Evolutionary conservation across 2,329 filamentous ascomycete genomes (phyloP).

Genomic region (Acarospora socialis): DNA sequence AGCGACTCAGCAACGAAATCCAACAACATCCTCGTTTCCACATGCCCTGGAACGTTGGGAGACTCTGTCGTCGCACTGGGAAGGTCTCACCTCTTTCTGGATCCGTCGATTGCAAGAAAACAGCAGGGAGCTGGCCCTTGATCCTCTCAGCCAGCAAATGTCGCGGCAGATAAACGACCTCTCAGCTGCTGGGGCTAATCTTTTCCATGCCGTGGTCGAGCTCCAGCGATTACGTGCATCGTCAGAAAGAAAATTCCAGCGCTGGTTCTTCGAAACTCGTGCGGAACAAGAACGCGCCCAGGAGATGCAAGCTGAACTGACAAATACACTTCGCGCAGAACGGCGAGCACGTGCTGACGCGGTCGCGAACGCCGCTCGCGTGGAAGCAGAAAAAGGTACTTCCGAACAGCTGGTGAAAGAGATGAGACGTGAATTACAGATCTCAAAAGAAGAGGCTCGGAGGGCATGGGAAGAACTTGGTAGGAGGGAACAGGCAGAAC

Average conservation of each 20-base stretch:
- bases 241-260: conserved; percentile 92
- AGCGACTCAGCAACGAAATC: conserved; percentile 12
- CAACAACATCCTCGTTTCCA: conserved; percentile 59
- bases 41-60: conserved; percentile 98
- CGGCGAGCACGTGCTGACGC: conserved; percentile 54
- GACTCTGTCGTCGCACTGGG: conserved; percentile 92
- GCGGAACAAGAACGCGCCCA: conserved; percentile 73
- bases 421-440: conserved; percentile 82
- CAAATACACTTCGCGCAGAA: conserved; percentile 60
- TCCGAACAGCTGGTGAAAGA: conserved; percentile 69
- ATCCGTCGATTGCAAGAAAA: conserved; percentile 86
- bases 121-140: conserved; percentile 65
- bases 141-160: conserved; percentile 75
- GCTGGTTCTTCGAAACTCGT: conserved; percentile 95
- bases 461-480: conserved; percentile 96
- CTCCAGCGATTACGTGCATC: conserved; percentile 84
- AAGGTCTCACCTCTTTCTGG: conserved; percentile 94
- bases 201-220: conserved; percentile 96
- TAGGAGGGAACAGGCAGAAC: conserved; percentile 80
- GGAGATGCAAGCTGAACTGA: conserved; percentile 69
- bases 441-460: conserved; percentile 89
- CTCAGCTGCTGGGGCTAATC: conserved; percentile 90
- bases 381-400: conserved; percentile 53
- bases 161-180: conserved; percentile 90
- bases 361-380: conserved; percentile 49